Evolutionary conservation across 768 basidiomycete genomes (phyloP).

Genomic region (Calvatia gigantea): DNA sequence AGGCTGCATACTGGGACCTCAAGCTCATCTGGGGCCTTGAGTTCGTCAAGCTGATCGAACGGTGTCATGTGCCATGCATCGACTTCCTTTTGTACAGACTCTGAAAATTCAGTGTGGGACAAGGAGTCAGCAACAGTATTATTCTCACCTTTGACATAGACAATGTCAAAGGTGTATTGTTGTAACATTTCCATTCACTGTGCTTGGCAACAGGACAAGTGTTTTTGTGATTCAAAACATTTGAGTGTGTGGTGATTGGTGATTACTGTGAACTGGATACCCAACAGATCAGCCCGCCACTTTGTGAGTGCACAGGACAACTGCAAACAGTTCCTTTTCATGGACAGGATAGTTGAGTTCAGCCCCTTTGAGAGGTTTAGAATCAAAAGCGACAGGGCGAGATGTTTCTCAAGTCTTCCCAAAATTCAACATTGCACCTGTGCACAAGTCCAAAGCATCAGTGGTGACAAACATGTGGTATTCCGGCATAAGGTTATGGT

Average conservation of each 20-base stretch:
- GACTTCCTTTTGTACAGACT: not conserved
- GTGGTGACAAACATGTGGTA: slow-evolving; percentile 30
- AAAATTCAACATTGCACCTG: slow-evolving; percentile 26
- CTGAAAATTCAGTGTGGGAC: slow-evolving; percentile 17
- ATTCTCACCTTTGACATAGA: slow-evolving; percentile 29
- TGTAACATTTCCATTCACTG: slow-evolving; percentile 32
- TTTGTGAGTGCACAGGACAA: slow-evolving; percentile 18
- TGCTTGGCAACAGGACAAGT: slow-evolving; percentile 26
- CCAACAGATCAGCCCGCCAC: slow-evolving; percentile 12
- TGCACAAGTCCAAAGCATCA: slow-evolving; percentile 25
- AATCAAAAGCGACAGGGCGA: slow-evolving; percentile 28
- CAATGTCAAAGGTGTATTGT: slow-evolving; percentile 29
- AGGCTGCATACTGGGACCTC: too few species aligned
- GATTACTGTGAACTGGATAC: slow-evolving; percentile 21
- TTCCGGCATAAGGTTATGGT: slow-evolving; percentile 6
- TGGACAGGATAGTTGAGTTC: slow-evolving; percentile 32
- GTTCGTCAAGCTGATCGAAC: too few species aligned
- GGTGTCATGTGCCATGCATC: not conserved
- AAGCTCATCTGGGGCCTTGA: too few species aligned
- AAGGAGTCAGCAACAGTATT: slow-evolving; percentile 35
- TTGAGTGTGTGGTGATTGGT: slow-evolving; percentile 35
- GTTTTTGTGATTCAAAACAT: slow-evolving; percentile 24
- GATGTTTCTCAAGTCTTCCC: slow-evolving; percentile 27
- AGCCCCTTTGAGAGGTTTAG: slow-evolving; percentile 6
- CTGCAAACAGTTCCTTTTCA: slow-evolving; percentile 32